Evolutionary conservation across 2,329 filamentous ascomycete genomes (phyloP).

Genomic region (Apiospora rasikravindrae): DNA sequence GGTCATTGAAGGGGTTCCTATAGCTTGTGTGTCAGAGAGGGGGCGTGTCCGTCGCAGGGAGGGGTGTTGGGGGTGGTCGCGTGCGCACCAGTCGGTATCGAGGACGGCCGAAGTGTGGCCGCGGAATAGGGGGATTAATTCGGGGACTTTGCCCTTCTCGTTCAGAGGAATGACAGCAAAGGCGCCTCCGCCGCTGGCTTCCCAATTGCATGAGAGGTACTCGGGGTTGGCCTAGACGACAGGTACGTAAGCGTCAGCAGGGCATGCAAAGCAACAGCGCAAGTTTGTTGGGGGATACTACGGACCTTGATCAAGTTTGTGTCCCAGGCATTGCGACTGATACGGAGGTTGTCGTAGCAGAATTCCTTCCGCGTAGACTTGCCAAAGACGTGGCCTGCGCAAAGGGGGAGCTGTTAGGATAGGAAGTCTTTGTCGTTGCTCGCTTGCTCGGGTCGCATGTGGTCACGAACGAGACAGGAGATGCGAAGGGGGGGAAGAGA

Average conservation of each 20-base stretch:
- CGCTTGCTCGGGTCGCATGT: slow-evolving; percentile 17
- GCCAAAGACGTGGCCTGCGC: slow-evolving; percentile 93
- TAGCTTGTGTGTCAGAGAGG: slow-evolving; percentile 37
- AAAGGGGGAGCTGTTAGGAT: slow-evolving; percentile 26
- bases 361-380: slow-evolving; percentile 94
- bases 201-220: slow-evolving; percentile 98
- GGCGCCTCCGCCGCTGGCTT: slow-evolving; percentile 91
- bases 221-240: slow-evolving; percentile 82
- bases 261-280: slow-evolving; percentile 20
- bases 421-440: slow-evolving; percentile 35
- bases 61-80: slow-evolving; percentile 27
- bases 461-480: slow-evolving; percentile 21
- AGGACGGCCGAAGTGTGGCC: slow-evolving; percentile 95
- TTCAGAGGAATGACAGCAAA: slow-evolving; percentile 93
- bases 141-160: slow-evolving; percentile 89
- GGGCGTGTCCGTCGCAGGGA: slow-evolving; percentile 27
- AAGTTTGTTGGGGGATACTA: background rate
- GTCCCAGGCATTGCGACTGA: slow-evolving; percentile 99
- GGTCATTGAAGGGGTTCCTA: slow-evolving; percentile 97
- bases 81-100: slow-evolving; percentile 89
- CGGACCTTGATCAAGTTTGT: slow-evolving; percentile 94
- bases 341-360: slow-evolving; percentile 97
- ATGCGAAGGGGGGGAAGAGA: slow-evolving; percentile 26
- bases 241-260: slow-evolving; percentile 26
- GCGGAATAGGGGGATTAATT: slow-evolving; percentile 91